These are phyloP conservation scores for Venturia nashicola DNA, from an alignment of 2,329 filamentous ascomycete genomes.

Conservation along the genomic window DNA sequence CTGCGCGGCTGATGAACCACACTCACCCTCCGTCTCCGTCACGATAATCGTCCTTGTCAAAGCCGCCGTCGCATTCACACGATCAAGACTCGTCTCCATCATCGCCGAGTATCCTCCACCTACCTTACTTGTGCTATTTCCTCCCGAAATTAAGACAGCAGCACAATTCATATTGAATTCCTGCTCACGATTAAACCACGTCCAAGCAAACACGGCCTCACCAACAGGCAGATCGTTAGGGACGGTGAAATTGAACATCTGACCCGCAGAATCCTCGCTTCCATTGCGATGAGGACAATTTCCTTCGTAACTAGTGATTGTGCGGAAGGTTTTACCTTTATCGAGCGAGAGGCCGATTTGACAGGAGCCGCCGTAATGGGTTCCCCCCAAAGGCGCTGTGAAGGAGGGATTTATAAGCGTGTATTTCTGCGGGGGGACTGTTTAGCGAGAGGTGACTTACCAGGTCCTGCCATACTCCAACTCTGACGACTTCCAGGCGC, in stretches of 20 bases:
- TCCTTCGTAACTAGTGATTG: slow-evolving; percentile 33
- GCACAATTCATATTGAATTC: slow-evolving; percentile 31
- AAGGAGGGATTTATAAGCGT: not conserved
- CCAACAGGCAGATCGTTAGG: slow-evolving; percentile 30
- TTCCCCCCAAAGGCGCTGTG: slow-evolving; percentile 19
- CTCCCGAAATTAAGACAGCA: slow-evolving; percentile 25
- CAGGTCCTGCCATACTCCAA: slow-evolving; percentile 25
- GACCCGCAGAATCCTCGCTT: slow-evolving; percentile 24
- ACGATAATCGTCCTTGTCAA: too few relatives aligned
- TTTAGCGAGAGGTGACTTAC: not conserved
- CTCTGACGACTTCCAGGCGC: slow-evolving; percentile 28
- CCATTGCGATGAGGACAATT: slow-evolving; percentile 32
- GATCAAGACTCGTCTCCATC: too few relatives aligned
- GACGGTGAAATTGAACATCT: slow-evolving; percentile 33
- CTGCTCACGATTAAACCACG: slow-evolving; percentile 36
- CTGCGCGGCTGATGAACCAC: too few relatives aligned
- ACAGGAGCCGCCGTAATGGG: slow-evolving; percentile 35
- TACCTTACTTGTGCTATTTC: not conserved
- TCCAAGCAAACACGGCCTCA: slow-evolving; percentile 33
- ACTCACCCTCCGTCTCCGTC: too few relatives aligned
- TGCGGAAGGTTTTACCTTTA: slow-evolving; percentile 30
- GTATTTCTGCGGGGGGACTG: not conserved
- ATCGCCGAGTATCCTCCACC: not conserved
- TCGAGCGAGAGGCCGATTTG: slow-evolving; percentile 34
- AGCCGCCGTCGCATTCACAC: too few relatives aligned